Percentiles rank a stretch among this genome's conserved stretches.
phyloP scores from a whole-genome alignment of 352 stramenopile genomes.

The Phytopythium kandeliae region DNA sequence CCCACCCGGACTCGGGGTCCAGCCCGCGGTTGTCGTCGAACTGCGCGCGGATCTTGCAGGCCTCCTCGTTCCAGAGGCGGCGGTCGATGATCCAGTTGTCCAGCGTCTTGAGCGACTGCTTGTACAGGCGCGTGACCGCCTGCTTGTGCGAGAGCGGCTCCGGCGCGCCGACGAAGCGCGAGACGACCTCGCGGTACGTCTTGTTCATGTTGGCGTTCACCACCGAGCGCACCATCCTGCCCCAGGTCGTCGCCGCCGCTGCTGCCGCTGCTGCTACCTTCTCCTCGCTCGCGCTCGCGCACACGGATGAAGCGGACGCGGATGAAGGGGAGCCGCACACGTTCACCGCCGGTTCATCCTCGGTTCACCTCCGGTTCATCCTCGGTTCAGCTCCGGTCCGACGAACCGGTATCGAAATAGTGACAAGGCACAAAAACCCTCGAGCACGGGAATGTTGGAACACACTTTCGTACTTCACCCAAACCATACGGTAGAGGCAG shows the following conservation, averaged over 20 bases:
- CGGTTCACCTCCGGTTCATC: too few relatives aligned
- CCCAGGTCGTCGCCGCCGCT: neutral
- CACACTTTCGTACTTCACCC: too few relatives aligned
- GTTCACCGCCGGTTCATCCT: too few relatives aligned
- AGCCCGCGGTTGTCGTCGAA: slow-evolving; percentile 86
- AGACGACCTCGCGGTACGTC: slow-evolving; percentile 77
- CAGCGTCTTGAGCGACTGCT: slow-evolving; percentile 92
- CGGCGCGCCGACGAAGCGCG: slow-evolving; percentile 44
- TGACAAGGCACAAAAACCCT: too few relatives aligned
- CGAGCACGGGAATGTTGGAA: too few relatives aligned
- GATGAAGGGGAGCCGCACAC: too few relatives aligned
- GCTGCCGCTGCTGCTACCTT: neutral
- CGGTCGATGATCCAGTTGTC: slow-evolving; percentile 94
- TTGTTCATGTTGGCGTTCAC: slow-evolving; percentile 86
- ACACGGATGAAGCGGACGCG: too few relatives aligned
- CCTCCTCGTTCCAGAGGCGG: slow-evolving; percentile 94
- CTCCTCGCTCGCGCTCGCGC: neutral
- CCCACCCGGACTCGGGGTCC: slow-evolving; percentile 52
- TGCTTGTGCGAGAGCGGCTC: slow-evolving; percentile 86
- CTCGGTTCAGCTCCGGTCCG: too few relatives aligned
- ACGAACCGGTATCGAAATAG: too few relatives aligned
- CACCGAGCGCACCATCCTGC: slow-evolving; percentile 48
- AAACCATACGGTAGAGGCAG: too few relatives aligned
- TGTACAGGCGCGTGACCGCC: slow-evolving; percentile 91
- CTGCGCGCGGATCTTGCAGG: slow-evolving; percentile 88